Evolutionary conservation across 495 filamentous ascomycete species (phyloP).

Genomic region (Penicillium chermesinum): DNA sequence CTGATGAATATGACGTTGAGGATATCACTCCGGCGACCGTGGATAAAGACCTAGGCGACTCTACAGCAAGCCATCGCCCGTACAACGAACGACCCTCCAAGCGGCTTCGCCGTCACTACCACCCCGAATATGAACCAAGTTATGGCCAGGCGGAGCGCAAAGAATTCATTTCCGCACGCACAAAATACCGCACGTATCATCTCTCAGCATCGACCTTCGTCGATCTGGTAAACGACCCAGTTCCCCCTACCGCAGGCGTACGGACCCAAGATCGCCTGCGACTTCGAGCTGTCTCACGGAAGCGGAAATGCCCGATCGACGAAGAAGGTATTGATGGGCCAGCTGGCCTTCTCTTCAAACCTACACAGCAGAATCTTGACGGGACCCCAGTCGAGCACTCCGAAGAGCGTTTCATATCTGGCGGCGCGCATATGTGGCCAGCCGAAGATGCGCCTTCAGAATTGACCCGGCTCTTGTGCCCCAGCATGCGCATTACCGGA

Average conservation of each 20-base stretch:
- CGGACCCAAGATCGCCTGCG: conserved; percentile 46
- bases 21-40: background rate
- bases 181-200: conserved; percentile 56
- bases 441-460: conserved; percentile 41
- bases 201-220: conserved; percentile 54
- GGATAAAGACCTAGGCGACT: conserved; percentile 18
- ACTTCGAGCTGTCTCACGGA: conserved; percentile 47
- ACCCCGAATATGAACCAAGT: conserved; percentile 43
- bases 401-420: conserved; percentile 45
- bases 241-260: conserved; percentile 25
- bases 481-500: conserved; percentile 41
- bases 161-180: conserved; percentile 53
- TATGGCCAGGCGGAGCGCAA: conserved; percentile 36
- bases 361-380: conserved; percentile 24
- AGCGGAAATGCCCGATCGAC: conserved; percentile 35
- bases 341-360: conserved; percentile 29
- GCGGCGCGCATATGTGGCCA: conserved; percentile 56
- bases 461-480: conserved; percentile 54
- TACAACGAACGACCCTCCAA: conserved; percentile 33
- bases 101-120: conserved; percentile 38
- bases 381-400: conserved; percentile 27
- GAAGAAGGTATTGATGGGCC: conserved; percentile 32
- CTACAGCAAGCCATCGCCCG: conserved; percentile 20
- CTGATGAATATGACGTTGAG: background rate
- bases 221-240: conserved; percentile 60